These are phyloP conservation scores for Suillus brevipes DNA, from an alignment of 768 basidiomycete species.

Conservation along the genomic window DNA sequence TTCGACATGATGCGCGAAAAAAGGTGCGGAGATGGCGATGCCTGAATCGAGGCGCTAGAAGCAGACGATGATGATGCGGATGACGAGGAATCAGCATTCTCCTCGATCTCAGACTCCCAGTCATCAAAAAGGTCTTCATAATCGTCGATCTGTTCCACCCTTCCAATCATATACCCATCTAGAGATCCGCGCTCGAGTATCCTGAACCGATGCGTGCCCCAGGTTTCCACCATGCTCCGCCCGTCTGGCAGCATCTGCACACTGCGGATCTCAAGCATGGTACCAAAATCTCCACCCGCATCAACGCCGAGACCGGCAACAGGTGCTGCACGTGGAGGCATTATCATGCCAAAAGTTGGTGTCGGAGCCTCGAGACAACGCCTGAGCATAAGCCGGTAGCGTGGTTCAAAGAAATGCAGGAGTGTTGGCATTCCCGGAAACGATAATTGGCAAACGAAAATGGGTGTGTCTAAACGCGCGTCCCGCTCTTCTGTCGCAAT, in stretches of 20 bases:
- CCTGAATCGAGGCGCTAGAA: constrained; percentile 5
- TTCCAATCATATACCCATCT: constrained; percentile 89
- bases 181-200: constrained; percentile 79
- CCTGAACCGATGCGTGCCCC: constrained; percentile 74
- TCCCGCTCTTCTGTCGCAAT: constrained; percentile 78
- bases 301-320: constrained; percentile 20
- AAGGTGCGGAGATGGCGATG: constrained; percentile 14
- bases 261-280: constrained; percentile 85
- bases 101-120: constrained; percentile 24
- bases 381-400: constrained; percentile 95
- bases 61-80: constrained; percentile 17
- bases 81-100: constrained; percentile 15
- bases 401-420: constrained; percentile 92
- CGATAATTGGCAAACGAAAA: constrained; percentile 86
- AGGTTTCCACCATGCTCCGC: constrained; percentile 79
- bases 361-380: constrained; percentile 79
- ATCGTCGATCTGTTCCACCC: constrained; percentile 62
- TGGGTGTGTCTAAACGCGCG: constrained; percentile 80
- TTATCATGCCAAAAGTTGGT: constrained; percentile 93
- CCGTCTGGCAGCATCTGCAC: constrained; percentile 91
- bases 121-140: constrained; percentile 35
- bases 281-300: constrained; percentile 66
- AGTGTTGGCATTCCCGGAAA: constrained; percentile 91
- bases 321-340: constrained; percentile 53
- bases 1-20: constrained; percentile 19